Evolutionary conservation across 257 asterid genomes (phyloP).

Genomic region (Rauvolfia tetraphylla): DNA sequence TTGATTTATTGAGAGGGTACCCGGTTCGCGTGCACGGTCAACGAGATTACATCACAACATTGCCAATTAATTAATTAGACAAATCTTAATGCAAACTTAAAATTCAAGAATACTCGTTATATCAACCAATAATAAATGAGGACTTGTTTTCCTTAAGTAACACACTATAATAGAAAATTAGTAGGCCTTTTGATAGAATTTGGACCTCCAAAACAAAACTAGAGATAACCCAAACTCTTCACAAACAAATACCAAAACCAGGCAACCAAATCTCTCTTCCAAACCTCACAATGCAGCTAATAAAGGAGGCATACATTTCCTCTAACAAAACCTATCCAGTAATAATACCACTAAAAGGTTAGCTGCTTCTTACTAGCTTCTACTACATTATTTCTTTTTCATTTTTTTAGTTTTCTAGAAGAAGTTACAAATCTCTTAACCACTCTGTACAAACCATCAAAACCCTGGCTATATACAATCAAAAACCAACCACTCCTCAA

Average conservation of each 20-base stretch:
- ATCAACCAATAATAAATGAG: not conserved
- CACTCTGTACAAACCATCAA: conserved; percentile 63
- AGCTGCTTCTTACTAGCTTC: conserved; percentile 48
- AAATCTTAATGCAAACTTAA: not conserved
- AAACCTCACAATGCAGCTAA: conserved; percentile 32
- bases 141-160: not conserved
- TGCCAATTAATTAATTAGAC: not conserved
- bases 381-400: conserved; percentile 12
- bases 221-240: conserved; percentile 39
- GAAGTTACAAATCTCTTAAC: conserved; percentile 34
- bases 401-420: conserved; percentile 9
- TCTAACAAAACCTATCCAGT: conserved; percentile 30
- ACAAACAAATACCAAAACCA: conserved; percentile 30
- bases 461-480: conserved; percentile 47
- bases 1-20: not conserved
- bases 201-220: conserved; percentile 52
- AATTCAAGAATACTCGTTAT: not conserved
- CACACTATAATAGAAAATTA: conserved; percentile 17
- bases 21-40: not conserved
- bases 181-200: conserved; percentile 32
- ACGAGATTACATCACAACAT: not conserved
- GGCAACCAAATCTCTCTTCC: conserved; percentile 26
- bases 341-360: conserved; percentile 35
- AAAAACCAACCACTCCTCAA: conserved; percentile 34
- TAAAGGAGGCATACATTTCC: conserved; percentile 26